Evolutionary conservation across 163 green algal species (phyloP), one percentile per base, ranked within the genome.

Genomic region (Trebouxiophyceae sp.): DNA sequence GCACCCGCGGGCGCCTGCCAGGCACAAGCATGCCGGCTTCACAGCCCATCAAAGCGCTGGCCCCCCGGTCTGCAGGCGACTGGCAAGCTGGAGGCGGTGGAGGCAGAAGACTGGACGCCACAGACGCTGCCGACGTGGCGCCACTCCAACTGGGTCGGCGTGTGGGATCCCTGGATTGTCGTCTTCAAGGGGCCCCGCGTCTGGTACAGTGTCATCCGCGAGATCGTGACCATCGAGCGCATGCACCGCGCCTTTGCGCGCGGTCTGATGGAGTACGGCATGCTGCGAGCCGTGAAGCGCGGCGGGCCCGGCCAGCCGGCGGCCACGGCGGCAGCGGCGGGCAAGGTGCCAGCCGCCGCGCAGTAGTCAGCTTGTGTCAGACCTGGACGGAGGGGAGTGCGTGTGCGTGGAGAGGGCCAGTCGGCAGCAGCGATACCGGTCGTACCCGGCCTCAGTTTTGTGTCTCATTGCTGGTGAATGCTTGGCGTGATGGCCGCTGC

Each of bases 121-220:
- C 78, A 90, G 61, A 97, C 91, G 28, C 73, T 97, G 24, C 57
- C 76, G 56, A 89, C 71, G 7, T 97, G 91, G 92, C 84, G 88
- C 23, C 92, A 97, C 74, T 93, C 82, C 60, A 92, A 95, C 67
- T 96, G 85, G 90, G 89, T 96, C 30, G 92, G 92, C n/a, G 89
- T 97, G 45, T 88, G 84, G 60, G 86, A 96, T 73, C 92, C 92
- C 58, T 97, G 91, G 91, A 84, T 89, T 46, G 90, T 97, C 16
- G 69, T 97, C 28, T 81, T 83, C 57, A 88, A 86, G 60, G 70
- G 70, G 1, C 77, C 77, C 6, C 29, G 64, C 30, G 66, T 84
- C 62, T 83, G 76, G 76, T 83, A 78, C 73, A 87, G 86, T 60
- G 78, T 78, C 1, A 61, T 89, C n/a, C 78, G 91, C 4, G 91